Base-by-base conservation (phyloP, 768 basidiomycete species). In the Kwoniella sp. region DNA sequence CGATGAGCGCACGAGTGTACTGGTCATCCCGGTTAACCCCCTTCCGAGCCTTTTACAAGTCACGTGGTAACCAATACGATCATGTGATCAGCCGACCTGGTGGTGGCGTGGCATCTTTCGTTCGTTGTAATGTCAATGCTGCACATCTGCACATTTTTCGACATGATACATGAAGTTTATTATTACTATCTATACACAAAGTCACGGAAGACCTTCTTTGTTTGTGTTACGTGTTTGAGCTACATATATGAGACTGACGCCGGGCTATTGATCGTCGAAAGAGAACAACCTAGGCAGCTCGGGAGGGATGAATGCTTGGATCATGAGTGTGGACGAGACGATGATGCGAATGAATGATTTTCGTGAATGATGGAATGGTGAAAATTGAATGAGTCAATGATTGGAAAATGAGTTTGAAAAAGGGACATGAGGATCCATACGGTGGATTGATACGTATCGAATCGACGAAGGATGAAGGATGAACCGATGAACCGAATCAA, bases 131-230 rank as follows among this genome's bases (percentile, higher is more conserved):
- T n/a, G n/a, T n/a, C n/a, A n/a, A n/a, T n/a, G n/a, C n/a, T n/a
- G n/a, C n/a, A 50, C 10, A 50, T 6, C 24, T 25, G 5, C 24
- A 50, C 33, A 19, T 12, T 36, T n/a, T 53, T 26, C 17, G 19
- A 53, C 52, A 53, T 27, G 30, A 53, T 53, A 53, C 52, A 53
- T 36, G 52, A 30, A 13, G 29, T 53, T 17, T 25, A 25, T 30
- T 10, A 15, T n/a, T 29, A 53, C 52, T 53, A 30, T 44, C 40
- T 44, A 44, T 44, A 44, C 40, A 44, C 40, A 19, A 44, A 19
- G 17, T 10, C 40, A 10, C 40, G 8, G 33, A 13, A 13, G 13
- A n/a, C n/a, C n/a, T n/a, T 33, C 33, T 33, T 33, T 33, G 33
- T 33, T 33, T 33, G 7, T 33, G 6, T 19, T 9, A 19, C 40